Evolutionary conservation across 2,329 filamentous ascomycete genomes (phyloP), one percentile per base, ranked within the genome.

Genomic region (Neospermospora avenae): DNA sequence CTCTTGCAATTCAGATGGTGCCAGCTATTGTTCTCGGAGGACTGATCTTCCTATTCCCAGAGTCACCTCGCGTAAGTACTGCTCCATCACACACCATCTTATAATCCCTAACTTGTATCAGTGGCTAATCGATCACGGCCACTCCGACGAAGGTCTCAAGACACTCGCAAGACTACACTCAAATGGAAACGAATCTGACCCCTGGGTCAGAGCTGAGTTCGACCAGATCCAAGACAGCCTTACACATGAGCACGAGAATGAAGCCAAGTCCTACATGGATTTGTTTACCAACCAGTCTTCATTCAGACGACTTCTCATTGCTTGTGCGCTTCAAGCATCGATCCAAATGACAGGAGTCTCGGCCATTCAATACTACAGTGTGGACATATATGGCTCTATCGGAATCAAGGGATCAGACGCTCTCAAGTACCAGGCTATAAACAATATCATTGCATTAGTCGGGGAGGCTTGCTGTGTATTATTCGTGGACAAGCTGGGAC

Each of bases 291-390:
- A 83, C 65, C 78, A 75, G 63, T 81, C 84, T 1, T 82, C 78
- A n/a, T 86, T 88, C 77, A 82, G 85, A 25, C 79, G 85, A 44
- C 74, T 88, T 3, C 82, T 88, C 65, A 76, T 88, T 13, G 83
- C 82, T 56, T 81, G 79, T 64, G 78, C 84, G 2, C 73, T 88
- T 1, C 85, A 88, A 68, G 85, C 84, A 3, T 84, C 81, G 0
- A 77, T 85, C 10, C 85, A 88, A 67, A 87, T 88, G 84, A 88
- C 85, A 0, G 85, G 85, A 68, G 82, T 84, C 7, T 81, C 78
- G 1, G 82, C 82, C 0, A 88, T 88, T 60, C 84, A 87, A 59
- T 88, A 87, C 71, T 88, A 85, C 68, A 81, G 80, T 0, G 78
- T 81, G 16, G 74, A 69, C 10, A 86, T 86, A 59, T 87, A 84